Percentiles rank a stretch among this genome's conserved stretches.
Evolutionary conservation across 805 yeast species (phyloP).

Genomic region (Lipomyces lipofer): DNA sequence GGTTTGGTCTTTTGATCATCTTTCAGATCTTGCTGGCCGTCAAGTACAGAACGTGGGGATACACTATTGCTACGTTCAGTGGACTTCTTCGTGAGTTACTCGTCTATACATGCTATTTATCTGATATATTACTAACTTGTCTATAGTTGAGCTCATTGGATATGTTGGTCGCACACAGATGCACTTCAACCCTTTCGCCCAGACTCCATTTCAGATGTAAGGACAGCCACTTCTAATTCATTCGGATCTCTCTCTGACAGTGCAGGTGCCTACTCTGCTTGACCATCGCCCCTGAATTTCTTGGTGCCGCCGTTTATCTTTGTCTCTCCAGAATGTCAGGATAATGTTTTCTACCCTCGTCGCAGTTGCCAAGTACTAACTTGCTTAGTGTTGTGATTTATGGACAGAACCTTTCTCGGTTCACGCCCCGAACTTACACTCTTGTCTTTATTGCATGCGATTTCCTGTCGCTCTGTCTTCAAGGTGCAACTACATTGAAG

Average conservation of each 20-base stretch:
- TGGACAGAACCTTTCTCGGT: neutral
- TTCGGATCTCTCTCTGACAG: neutral
- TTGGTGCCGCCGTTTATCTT: slow-evolving; percentile 1
- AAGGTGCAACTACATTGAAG: neutral
- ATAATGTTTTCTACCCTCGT: neutral
- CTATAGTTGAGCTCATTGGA: slow-evolving; percentile 1
- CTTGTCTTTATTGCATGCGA: neutral
- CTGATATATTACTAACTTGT: neutral
- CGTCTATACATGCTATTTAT: neutral
- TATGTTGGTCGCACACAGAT: neutral
- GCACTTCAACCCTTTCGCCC: slow-evolving; percentile 1
- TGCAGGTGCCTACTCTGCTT: neutral
- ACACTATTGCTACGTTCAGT: neutral
- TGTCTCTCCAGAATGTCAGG: slow-evolving; percentile 2
- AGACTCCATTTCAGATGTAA: neutral
- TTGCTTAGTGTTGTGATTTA: neutral
- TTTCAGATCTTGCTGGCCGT: neutral
- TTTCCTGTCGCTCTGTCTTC: neutral
- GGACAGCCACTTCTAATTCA: neutral
- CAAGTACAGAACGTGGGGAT: neutral
- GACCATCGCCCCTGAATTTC: slow-evolving; percentile 1
- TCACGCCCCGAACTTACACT: slow-evolving; percentile 2
- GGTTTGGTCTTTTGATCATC: neutral
- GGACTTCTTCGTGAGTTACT: slow-evolving; percentile 1
- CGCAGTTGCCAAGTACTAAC: neutral